Base-by-base conservation (phyloP, 2,329 filamentous ascomycete species). In the Diaporthe sp. region DNA sequence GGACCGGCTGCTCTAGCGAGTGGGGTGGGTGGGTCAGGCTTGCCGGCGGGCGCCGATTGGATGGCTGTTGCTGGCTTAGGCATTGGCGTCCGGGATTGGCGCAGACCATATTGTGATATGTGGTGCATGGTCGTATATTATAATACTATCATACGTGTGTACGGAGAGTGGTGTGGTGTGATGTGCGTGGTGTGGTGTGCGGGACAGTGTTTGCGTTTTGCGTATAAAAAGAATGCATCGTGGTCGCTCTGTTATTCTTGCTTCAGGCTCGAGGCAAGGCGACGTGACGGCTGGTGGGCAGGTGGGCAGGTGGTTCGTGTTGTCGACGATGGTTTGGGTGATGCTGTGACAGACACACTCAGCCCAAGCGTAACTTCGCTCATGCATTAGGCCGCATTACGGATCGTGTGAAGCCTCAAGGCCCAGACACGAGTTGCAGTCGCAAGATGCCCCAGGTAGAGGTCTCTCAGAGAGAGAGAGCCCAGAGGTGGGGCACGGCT, bases 1-100 rank as follows among this genome's bases (percentile, higher is more conserved):
- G 63, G n/a, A 39, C 63, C 31, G 47, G 44, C 31, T 68, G 22
- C 22, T 39, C 65, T 53, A 68, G 65, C 17, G n/a, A n/a, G 65
- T 55, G 47, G 65, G 44, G 65, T 22, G 22, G 17, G 65, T 70
- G 65, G 65, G 20, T 25, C 34, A 28, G 8, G 65, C 65, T 70
- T 70, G 49, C 65, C 65, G 65, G 49, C 49, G 49, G 65, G 47
- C 65, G 49, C 65, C 65, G 65, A 70, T 70, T 70, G 65, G 65
- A 70, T 28, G 28, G n/a, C 15, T 53, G 22, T 15, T 53, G 47
- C 31, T 51, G 63, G 31, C 47, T 5, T 51, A 47, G 22, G 63
- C 47, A 28, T 47, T 53, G 63, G 44, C 63, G 63, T 20, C 47
- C 39, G 47, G 63, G 42, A 49, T 65, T 65, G 61, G 42, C 28